Base-by-base conservation (phyloP, 2,329 filamentous ascomycete species). In the Pseudogymnoascus sp. region DNA sequence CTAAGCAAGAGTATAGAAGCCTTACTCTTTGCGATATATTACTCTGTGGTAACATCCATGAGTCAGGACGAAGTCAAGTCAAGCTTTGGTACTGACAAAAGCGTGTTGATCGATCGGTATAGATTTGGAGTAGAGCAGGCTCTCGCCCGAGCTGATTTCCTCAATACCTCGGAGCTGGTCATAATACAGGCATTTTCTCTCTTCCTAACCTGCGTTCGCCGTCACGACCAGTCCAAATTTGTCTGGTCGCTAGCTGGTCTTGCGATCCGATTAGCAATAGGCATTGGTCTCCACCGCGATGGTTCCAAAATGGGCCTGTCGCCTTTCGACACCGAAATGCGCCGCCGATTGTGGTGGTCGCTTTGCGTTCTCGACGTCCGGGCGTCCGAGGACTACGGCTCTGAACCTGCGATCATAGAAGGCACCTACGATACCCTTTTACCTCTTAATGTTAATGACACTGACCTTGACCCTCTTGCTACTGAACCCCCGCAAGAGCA, bases 341-440 rank as follows among this genome's bases (percentile, higher is more conserved):
- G 84, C 19, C 77, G 84, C 64, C 75, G 84, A 31, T 72, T 85
- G 5, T 87, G 84, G 84, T 87, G 83, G 81, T 79, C 83, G 64
- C 71, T 86, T 2, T 85, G 81, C 67, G 76, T 86, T 12, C 73
- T 89, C 0, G 86, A 89, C 69, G 78, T 80, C 2, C 76, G 85
- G 64, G 79, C 84, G 1, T 82, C 83, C 0, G 85, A 88, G 68
- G 83, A 88, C 64, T 84, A 88, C 69, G 85, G 84, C 0, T 83
- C 82, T 22, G 84, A 88, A 64, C 81, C 84, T 2, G 83, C 81
- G 0, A 85, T 89, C 43, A 72, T 79, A 2, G 78, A 83, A 59
- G 78, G 81, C 11, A 79, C 79, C 10, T 89, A 84, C 67, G 86
- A 89, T 69, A 87, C 86, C 0, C 79, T 76, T 62, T 68, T 78